Evolutionary conservation across 2,329 filamentous ascomycete species (phyloP).

Genomic region (Aspergillus felis): DNA sequence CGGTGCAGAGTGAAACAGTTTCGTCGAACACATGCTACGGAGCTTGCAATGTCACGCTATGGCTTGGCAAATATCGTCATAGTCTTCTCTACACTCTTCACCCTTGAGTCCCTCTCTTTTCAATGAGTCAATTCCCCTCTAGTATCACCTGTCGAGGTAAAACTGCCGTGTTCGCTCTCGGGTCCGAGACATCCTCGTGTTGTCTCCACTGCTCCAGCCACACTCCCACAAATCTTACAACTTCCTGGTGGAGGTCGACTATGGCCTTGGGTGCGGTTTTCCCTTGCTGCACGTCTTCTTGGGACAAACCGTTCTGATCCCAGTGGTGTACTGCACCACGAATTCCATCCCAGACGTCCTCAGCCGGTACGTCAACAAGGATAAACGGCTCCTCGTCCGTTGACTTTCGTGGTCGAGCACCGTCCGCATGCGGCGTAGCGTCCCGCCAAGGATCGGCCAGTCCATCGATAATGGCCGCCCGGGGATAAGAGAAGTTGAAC

Average conservation of each 20-base stretch:
- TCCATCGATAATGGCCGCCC: constrained; percentile 74
- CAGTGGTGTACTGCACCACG: constrained; percentile 75
- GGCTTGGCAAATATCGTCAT: neutral
- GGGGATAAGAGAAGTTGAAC: constrained; percentile 66
- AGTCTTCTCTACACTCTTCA: no score
- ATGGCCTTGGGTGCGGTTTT: constrained; percentile 54
- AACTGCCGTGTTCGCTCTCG: neutral
- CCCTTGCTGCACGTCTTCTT: constrained; percentile 35
- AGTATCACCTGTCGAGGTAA: neutral
- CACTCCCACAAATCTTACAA: constrained; percentile 59
- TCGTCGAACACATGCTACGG: neutral
- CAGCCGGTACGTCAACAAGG: constrained; percentile 50
- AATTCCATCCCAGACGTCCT: constrained; percentile 20
- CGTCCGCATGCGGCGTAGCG: constrained; percentile 67
- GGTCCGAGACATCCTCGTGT: neutral
- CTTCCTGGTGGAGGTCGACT: constrained; percentile 54
- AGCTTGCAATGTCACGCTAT: neutral
- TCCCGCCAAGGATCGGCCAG: constrained; percentile 76
- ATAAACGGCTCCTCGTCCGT: constrained; percentile 66
- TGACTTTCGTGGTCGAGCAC: constrained; percentile 53
- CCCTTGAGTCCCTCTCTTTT: neutral
- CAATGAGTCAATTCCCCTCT: neutral
- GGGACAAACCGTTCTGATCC: constrained; percentile 20
- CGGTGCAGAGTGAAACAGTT: neutral
- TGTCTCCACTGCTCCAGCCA: constrained; percentile 63